These are phyloP conservation scores for Paraglomus occultum DNA, from an alignment of 192 early-diverging fungal species.

Conservation along the genomic window DNA sequence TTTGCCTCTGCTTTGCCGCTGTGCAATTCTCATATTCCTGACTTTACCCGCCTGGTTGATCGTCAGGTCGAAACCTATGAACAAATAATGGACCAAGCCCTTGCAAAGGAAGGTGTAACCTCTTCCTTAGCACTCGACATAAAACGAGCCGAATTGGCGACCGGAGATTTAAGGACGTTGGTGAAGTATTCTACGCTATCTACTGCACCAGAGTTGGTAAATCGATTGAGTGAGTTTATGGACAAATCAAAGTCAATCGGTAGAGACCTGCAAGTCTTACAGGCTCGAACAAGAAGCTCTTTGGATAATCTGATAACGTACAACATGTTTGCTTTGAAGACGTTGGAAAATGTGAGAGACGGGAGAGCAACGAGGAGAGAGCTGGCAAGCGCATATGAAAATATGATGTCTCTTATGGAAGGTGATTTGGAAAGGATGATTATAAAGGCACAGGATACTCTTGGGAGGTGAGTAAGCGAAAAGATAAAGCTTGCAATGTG, in stretches of 20 bases:
- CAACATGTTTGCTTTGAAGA: conserved; percentile 43
- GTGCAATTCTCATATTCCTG: conserved; percentile 34
- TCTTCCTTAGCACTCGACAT: conserved; percentile 41
- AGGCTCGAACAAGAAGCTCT: conserved; percentile 46
- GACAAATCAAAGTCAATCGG: conserved; percentile 37
- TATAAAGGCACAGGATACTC: conserved; percentile 17
- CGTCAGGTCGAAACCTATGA: conserved; percentile 47
- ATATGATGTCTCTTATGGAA: conserved; percentile 33
- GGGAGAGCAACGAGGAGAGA: conserved; percentile 35
- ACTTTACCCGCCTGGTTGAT: conserved; percentile 49
- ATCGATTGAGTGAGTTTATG: conserved; percentile 41
- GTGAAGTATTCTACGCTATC: conserved; percentile 46
- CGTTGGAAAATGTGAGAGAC: conserved; percentile 34
- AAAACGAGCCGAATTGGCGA: conserved; percentile 50
- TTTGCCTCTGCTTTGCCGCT: not conserved
- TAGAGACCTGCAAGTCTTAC: conserved; percentile 46
- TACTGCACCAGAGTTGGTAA: conserved; percentile 32
- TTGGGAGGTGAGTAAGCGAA: conserved; percentile 33
- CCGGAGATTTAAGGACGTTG: conserved; percentile 47
- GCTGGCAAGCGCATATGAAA: conserved; percentile 32
- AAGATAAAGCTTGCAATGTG: not conserved
- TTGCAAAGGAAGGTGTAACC: conserved; percentile 18
- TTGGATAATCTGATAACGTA: conserved; percentile 54
- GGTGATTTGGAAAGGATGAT: conserved; percentile 3
- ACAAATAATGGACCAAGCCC: conserved; percentile 35